Base-by-base conservation (phyloP, 2,329 filamentous ascomycete genomes). In the Meredithiella fracta region DNA sequence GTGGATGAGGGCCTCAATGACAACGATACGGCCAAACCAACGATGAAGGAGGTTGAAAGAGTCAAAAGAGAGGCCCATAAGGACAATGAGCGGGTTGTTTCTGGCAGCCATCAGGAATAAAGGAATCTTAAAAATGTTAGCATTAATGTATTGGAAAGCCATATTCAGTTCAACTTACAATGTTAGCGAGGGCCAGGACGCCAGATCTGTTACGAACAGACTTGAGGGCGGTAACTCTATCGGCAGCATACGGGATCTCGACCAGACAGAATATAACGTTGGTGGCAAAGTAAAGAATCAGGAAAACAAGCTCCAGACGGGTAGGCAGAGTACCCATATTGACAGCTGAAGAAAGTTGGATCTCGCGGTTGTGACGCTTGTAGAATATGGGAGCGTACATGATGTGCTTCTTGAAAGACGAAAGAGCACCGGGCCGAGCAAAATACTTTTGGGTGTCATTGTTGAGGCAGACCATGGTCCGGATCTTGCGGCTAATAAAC, bases 31-130 rank as follows among this genome's bases (percentile, higher is more conserved):
- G 40, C 86, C 87, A 60, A 87, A 77, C 86, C 86, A 92, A 61
- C 86, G 68, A 59, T 73, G 70, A n/a, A 73, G 63, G 7, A 73
- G 80, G 67, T 97, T 97, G 75, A 94, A 97, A 0, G 90, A 94
- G 68, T 97, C 92, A 70, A 96, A 98, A 67, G 86, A 91, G 66
- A 97, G 84, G 63, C 84, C 80, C 57, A 97, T 76, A 34, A 94
- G 68, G 2, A 74, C 68, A 64, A 97, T 96, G 51, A 96, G 73
- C 7, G 88, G 87, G 70, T 97, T 98, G 73, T 97, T 97, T 65
- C 92, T 85, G 37, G 88, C 82, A 11, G 90, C 89, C 57, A 97
- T 79, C 61, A 97, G 78, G 63, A 97, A 77, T 29, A 96, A 80
- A 3, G 92, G 90, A 31, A 60, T 44, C 59, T 60, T n/a, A 51